Conservation (phyloP, 2,329 filamentous ascomycete genomes). For the Botryotinia narcissicola region DNA sequence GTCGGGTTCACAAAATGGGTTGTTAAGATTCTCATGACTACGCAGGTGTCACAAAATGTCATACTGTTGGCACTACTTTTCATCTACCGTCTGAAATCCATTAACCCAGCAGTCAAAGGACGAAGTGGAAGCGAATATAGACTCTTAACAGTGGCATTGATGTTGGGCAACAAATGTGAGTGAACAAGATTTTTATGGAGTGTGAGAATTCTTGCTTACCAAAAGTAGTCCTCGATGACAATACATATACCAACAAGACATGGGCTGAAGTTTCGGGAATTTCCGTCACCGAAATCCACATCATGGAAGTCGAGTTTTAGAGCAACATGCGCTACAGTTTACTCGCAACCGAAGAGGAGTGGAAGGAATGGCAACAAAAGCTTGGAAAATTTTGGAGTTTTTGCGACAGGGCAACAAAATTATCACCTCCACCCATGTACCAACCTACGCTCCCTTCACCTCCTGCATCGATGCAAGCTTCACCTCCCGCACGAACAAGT, state of each 20-base stretch:
- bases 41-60: slow-evolving; percentile 94
- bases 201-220: slow-evolving; percentile 29
- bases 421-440: slow-evolving; percentile 37
- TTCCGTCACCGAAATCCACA: slow-evolving; percentile 89
- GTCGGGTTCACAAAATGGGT: slow-evolving; percentile 92
- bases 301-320: slow-evolving; percentile 99
- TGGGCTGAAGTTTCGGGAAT: slow-evolving; percentile 98
- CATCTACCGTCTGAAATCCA: slow-evolving; percentile 87
- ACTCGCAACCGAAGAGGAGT: slow-evolving; percentile 80
- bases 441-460: slow-evolving; percentile 50
- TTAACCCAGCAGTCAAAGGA: slow-evolving; percentile 84
- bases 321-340: slow-evolving; percentile 98
- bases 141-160: slow-evolving; percentile 87
- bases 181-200: slow-evolving; percentile 24
- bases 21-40: slow-evolving; percentile 83
- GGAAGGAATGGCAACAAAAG: slow-evolving; percentile 83
- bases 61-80: slow-evolving; percentile 87
- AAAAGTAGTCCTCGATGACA: slow-evolving; percentile 79
- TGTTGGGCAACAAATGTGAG: slow-evolving; percentile 96
- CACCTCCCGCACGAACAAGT: slow-evolving; percentile 44
- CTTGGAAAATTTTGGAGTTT: slow-evolving; percentile 80
- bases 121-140: slow-evolving; percentile 92
- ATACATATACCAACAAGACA: slow-evolving; percentile 99
- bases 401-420: slow-evolving; percentile 34
- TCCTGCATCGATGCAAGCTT: slow-evolving; percentile 49